Base-by-base conservation (phyloP, 768 basidiomycete species). In the Leucocoprinus leucothites region DNA sequence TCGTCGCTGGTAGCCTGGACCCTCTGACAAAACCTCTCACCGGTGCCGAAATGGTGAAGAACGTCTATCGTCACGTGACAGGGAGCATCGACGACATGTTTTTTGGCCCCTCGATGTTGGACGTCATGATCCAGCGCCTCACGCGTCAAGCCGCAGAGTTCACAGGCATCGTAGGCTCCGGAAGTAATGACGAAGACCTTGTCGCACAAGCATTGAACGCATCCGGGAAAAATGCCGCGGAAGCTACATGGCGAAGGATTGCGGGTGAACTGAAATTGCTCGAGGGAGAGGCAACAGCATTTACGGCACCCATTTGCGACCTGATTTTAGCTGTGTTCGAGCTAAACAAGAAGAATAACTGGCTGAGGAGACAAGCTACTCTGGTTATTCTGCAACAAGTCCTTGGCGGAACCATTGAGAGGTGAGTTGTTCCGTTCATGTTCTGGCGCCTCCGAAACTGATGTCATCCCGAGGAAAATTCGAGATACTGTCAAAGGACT, bases 41-140 rank as follows among this genome's bases (percentile, higher is more conserved):
- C 18, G 86, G 87, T 6, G 83, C 83, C 13, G 85, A 84, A 53
- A 77, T 97, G 35, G 91, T 98, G 51, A 86, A 87, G 52, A 88
- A 85, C 21, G 81, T 99, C 55, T 98, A 96, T 66, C 86, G 88
- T 26, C 91, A 93, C 22, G 91, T 99, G 44, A 84, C 96, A 4
- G 91, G 92, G 59, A 94, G 94, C 67, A 87, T 98, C 63, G 97
- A 99, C 68, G 97, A 98, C 69, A 92, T 97, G 82, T 87, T 96
- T 71, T 93, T 96, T 60, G 94, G 92, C 2, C 95, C 91, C 2
- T 94, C 93, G 0, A 94, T 97, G 92, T 72, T 98, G 42, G 94
- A 98, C 66, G 88, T 95, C 43, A 90, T 96, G 80, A 91, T 96
- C 41, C 88, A 92, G 62, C 85, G 94, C 2, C 82, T 98, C 16